Evolutionary conservation across 345 rosid genomes (phyloP), one percentile per base, ranked within the genome.

Genomic region (Dimocarpus longan): DNA sequence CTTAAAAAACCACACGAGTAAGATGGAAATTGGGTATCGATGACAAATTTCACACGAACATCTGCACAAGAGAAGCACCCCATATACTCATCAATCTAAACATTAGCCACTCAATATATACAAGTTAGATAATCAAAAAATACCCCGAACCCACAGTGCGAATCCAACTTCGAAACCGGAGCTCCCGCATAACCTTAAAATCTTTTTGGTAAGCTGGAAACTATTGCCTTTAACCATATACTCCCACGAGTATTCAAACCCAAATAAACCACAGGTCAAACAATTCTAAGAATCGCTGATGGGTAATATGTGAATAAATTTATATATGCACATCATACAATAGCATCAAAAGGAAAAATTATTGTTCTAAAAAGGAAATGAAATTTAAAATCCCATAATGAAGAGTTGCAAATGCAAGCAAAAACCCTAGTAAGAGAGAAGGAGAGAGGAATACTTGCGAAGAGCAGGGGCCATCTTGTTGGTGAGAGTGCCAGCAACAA

Each of bases 401-500:
- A 71, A 11, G 5, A 32, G 6, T 9, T 57, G 6, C 37, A 39
- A n/a, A 54, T 12, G 48, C 26, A 72, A 5, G 3, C 9, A 10
- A 10, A 59, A 59, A 82, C 76, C 82, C 82, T 73, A 72, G 44
- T 2, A 65, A 28, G 78, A 21, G 19, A 64, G 11, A 19, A 16
- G 42, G 0, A 60, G 0, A 22, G 26, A 63, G 56, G 18, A 64
- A 63, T 90, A 95, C 98, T 87, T 96, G 89, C 99, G 94, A 74
- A 96, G 97, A 28, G 99, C 99, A 24, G 99, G 99, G 71, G 98
- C 99, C 99, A 96, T 96, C 90, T 96, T 96, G 72, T 96, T 96
- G 80, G 99, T 96, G 74, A 96, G 98, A 9, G 99, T 96, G 10
- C 99, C 99, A 10, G 99, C 99, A 42, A 96, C 99, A 79, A 96